Conservation (phyloP, 208 protist species). For the Novymonas esmeraldas region DNA sequence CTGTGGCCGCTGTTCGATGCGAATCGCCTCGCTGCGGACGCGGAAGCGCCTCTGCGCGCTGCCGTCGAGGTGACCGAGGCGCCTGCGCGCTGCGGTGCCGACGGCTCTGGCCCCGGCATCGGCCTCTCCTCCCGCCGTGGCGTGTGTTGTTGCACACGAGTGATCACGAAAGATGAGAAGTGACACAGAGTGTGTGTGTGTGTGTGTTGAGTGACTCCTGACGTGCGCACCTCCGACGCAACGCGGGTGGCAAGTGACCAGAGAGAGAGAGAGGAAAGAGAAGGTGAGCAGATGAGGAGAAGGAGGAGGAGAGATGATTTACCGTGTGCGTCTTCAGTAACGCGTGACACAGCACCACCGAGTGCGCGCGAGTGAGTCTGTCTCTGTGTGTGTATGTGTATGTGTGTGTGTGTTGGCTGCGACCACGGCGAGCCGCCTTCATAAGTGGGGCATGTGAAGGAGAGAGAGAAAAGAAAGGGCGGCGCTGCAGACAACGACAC, state of each 20-base stretch:
- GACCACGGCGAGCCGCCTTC: no score
- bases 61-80: background rate
- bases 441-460: background rate
- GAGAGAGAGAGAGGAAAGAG: no score
- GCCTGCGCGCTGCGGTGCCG: background rate
- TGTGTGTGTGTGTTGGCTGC: background rate
- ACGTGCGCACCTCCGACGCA: no score
- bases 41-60: background rate
- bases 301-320: background rate
- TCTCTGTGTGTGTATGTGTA: background rate
- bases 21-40: background rate
- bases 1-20: background rate
- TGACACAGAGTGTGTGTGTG: no score
- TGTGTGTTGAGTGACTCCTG: no score
- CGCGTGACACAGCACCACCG: background rate
- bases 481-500: background rate
- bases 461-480: background rate
- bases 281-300: no score
- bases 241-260: no score
- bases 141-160: no score
- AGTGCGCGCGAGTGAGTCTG: background rate
- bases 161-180: no score
- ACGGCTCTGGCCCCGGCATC: slow-evolving; percentile 23
- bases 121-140: no score
- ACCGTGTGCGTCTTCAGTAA: background rate